Evolutionary conservation across 192 early-diverging fungal genomes (phyloP).

Genomic region (Podila epicladia): DNA sequence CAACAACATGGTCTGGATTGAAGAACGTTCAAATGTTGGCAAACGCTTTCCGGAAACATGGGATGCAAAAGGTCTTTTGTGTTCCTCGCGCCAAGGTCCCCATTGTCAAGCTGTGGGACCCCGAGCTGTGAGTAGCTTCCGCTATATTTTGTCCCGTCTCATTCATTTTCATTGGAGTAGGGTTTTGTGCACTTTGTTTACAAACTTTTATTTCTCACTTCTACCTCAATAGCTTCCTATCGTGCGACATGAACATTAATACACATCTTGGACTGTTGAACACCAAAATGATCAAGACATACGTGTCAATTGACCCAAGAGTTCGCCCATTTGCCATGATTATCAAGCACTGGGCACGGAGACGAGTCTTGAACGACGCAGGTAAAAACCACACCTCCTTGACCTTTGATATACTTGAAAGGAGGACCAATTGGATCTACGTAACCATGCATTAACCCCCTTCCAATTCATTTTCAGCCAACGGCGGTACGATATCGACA

Average conservation of each 20-base stretch:
- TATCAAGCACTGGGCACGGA: conserved; percentile 93
- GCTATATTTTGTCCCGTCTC: neutral
- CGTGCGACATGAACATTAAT: conserved; percentile 96
- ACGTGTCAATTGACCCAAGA: conserved; percentile 88
- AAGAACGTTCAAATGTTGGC: conserved; percentile 80
- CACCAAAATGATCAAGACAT: conserved; percentile 88
- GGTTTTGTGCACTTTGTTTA: neutral
- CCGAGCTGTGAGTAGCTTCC: conserved; percentile 73
- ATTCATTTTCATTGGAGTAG: neutral
- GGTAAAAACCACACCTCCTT: conserved; percentile 51
- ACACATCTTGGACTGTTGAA: conserved; percentile 91
- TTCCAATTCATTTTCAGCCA: conserved; percentile 59
- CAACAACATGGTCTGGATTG: conserved; percentile 82
- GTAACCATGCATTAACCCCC: neutral
- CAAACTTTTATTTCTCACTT: neutral
- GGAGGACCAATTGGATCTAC: neutral
- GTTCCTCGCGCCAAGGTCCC: conserved; percentile 92
- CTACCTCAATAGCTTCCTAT: conserved; percentile 60
- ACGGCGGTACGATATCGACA: conserved; percentile 92
- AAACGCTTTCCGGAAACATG: conserved; percentile 76
- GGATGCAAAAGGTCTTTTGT: conserved; percentile 82
- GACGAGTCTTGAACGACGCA: conserved; percentile 88
- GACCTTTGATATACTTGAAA: no score
- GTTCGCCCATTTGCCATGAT: conserved; percentile 90
- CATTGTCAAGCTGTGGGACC: conserved; percentile 93